Base-by-base conservation (phyloP, 2,329 filamentous ascomycete genomes). In the Diaporthe eres region DNA sequence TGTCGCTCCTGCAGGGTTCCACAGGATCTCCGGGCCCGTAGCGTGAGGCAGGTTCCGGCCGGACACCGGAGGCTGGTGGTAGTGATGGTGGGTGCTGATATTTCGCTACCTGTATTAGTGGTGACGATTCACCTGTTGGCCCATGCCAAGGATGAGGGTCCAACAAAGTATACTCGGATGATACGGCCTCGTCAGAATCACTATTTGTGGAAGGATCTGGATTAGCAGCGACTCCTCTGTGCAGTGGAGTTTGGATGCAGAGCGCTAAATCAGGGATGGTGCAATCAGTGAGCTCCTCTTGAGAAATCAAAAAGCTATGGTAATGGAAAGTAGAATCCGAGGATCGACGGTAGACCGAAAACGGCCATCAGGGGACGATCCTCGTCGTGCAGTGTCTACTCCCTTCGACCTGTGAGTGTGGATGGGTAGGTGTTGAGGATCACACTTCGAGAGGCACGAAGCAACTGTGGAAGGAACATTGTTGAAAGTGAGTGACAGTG, bases 191-290 rank as follows among this genome's bases (percentile, higher is more conserved):
- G 7, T 42, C 49, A 42, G 39, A 6, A 44, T 42, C 65, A 42
- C n/a, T 19, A 4, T 19, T 31, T 28, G 34, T 55, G 65, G 65
- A 31, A 39, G 34, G 65, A 17, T 42, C 47, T 55, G 47, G 65
- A 70, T 70, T 49, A 42, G 47, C 65, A 70, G 49, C 28, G 65
- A 22, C 65, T 70, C 65, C 49, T 70, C 49, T 42, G n/a, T 19
- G 65, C 31, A 53, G 65, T 68, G 47, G 65, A 39, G 47, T 22
- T 22, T 22, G 47, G 6, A 51, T 53, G 47, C 65, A 68, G 22
- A 17, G 65, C 28, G 22, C 65, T 68, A 39, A 68, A 39, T 53
- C 65, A 37, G 65, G 65, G n/a, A 53, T 53, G 44, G 65, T 34
- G 47, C 47, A 19, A 15, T 19, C 12, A 6, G 31, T 68, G 31